Evolutionary conservation across 2,329 filamentous ascomycete genomes (phyloP), one percentile per base, ranked within the genome.

Genomic region (Trichophyton mentagrophytes): DNA sequence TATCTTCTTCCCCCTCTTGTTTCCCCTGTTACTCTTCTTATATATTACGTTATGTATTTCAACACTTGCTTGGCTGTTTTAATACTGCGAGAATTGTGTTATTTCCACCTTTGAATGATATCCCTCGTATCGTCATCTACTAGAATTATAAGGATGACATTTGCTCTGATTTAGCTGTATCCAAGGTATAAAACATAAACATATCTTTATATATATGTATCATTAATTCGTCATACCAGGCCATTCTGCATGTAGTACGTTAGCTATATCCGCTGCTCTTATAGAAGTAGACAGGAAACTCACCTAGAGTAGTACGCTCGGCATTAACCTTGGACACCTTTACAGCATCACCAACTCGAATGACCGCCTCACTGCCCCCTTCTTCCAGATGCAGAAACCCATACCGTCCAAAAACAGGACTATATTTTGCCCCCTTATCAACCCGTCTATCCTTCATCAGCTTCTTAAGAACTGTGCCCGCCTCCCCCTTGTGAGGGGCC

Each of bases 341-440:
- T 62, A 86, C 78, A 53, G 79, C 73, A 70, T 87, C 80, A 1
- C 84, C 83, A 40, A 86, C 77, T 1, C 70, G 71, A 57, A 86
- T 71, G 55, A 68, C 66, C n/a, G 71, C 67, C 15, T 70, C 71
- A 36, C 69, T 68, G 9, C 69, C 71, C 20, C 66, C 68, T 17
- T 65, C 66, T 25, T 71, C 72, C 22, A 13, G 46, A 9, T 55
- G 51, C 47, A 87, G 71, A 69, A 89, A 89, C 0, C 80, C 85
- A 72, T 90, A 90, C 51, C 86, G 78, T 8, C 87, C 87, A 77
- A 90, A 90, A 7, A 88, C 78, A 11, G 87, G 86, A 62, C 80
- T 82, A 70, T 82, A 89, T 69, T 83, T 87, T 38, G 76, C 76
- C 0, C 87, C 87, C n/a, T 70, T 64, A 68, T 91, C 87, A 5